Evolutionary conservation across 2,329 filamentous ascomycete genomes (phyloP), one percentile per base, ranked within the genome.

Genomic region (Sphaceloma murrayae): DNA sequence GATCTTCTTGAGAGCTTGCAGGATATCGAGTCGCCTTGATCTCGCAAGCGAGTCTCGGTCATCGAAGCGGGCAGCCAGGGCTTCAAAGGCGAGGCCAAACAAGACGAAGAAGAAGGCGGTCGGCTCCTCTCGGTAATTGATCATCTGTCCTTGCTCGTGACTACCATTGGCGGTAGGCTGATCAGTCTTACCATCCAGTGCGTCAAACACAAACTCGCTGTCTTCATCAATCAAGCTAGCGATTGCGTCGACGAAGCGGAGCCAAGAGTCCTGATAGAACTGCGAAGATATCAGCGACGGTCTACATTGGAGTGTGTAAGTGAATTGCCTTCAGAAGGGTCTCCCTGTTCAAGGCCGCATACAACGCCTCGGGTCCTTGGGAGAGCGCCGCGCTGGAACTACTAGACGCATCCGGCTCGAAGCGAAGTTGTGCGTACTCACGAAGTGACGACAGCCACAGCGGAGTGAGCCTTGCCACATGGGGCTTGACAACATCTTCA

Each of bases 41-140:
- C 54, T 48, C 5, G 56, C 54, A 2, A 57, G 47, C n/a, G 56
- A 48, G 26, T 57, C 57, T 34, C 51, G 43, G 18, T 45, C 43
- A 32, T 60, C 57, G 22, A 60, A 55, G 34, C 87, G 79, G 5
- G 85, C 86, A 5, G 89, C 89, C 16, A 98, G 74, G 13, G 93
- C 89, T 64, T 98, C 93, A 54, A 98, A 96, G 0, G 89, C 87
- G 46, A 98, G 80, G 8, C 91, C 91, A 55, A 96, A 98, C 0
- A 98, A 74, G 10, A 98, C 89, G 56, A 98, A 98, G 69, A 98
- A 98, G 71, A 98, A 98, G 0, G 91, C 91, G 1, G 96, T 86
- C 0, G 91, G 91, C 60, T 98, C 91, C 57, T 96, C 89, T 36
- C 91, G 84, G 60, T 98, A 98, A 62, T 96, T 96, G 66, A 98